Conservation (phyloP, 805 yeast species). For the Jamesozyma jinghongensis region DNA sequence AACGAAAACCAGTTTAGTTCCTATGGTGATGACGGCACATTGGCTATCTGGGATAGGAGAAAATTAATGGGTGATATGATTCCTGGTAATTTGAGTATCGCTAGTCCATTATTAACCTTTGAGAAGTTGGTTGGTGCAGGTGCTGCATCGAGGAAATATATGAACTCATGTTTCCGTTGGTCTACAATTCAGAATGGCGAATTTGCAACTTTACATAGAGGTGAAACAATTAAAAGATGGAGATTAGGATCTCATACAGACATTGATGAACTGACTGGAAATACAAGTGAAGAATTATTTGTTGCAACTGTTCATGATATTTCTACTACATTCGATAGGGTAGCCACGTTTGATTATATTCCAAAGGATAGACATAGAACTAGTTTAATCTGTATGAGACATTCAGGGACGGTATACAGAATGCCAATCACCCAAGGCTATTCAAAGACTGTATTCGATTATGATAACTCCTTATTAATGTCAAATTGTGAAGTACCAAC, state of each 20-base stretch:
- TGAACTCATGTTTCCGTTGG: constrained; percentile 58
- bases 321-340: constrained; percentile 69
- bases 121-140: constrained; percentile 46
- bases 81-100: constrained; percentile 29
- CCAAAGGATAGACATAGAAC: constrained; percentile 48
- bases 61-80: constrained; percentile 34
- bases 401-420: constrained; percentile 77
- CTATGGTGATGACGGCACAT: constrained; percentile 72
- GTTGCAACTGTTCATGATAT: constrained; percentile 70
- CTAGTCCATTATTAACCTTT: constrained; percentile 52
- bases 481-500: constrained; percentile 34
- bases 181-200: constrained; percentile 61
- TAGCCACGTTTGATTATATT: constrained; percentile 79
- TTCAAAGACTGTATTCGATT: constrained; percentile 53
- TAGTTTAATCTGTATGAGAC: constrained; percentile 77
- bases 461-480: constrained; percentile 55
- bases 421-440: constrained; percentile 67
- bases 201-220: constrained; percentile 70
- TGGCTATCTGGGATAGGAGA: constrained; percentile 76
- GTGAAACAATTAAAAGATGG: constrained; percentile 74
- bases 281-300: constrained; percentile 49
- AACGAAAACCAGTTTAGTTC: constrained; percentile 62
- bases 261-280: constrained; percentile 8
- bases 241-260: constrained; percentile 51
- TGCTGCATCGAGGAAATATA: constrained; percentile 51